Conservation (phyloP, 768 basidiomycete species). For the Cystoderma amianthinum region DNA sequence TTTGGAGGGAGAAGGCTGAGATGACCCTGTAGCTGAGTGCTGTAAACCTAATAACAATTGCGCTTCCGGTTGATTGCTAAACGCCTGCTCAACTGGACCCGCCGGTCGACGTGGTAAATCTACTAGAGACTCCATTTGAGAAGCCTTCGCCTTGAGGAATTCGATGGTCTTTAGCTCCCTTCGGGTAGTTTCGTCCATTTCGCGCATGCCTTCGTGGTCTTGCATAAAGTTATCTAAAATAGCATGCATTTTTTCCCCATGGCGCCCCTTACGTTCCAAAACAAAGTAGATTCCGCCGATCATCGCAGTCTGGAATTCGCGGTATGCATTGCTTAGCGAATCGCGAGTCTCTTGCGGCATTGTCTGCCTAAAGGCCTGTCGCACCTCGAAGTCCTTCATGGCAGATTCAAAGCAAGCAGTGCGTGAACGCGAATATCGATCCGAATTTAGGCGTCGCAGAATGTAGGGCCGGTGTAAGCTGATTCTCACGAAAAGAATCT, state of each 20-base stretch:
- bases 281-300: constrained; percentile 84
- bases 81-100: constrained; percentile 16
- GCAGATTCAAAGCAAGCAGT: constrained; percentile 89
- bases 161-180: constrained; percentile 82
- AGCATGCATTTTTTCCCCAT: constrained; percentile 66
- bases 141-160: constrained; percentile 66
- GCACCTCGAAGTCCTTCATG: constrained; percentile 77
- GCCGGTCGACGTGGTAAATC: constrained; percentile 16
- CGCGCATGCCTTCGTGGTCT: constrained; percentile 56
- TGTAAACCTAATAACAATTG: constrained; percentile 46
- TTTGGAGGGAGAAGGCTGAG: constrained; percentile 19
- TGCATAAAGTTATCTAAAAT: constrained; percentile 75
- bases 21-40: constrained; percentile 23
- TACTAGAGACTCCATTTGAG: constrained; percentile 37
- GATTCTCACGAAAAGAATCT: constrained; percentile 81
- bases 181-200: constrained; percentile 78
- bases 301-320: constrained; percentile 88
- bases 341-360: constrained; percentile 58
- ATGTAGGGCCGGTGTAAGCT: constrained; percentile 86
- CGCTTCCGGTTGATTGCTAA: constrained; percentile 26
- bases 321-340: constrained; percentile 74
- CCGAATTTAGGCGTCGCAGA: constrained; percentile 68
- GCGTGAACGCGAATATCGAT: constrained; percentile 76
- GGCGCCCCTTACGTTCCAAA: constrained; percentile 65
- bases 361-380: constrained; percentile 57